Base-by-base conservation (phyloP, 2,329 filamentous ascomycete species). In the Rhynchosporium graminicola region DNA sequence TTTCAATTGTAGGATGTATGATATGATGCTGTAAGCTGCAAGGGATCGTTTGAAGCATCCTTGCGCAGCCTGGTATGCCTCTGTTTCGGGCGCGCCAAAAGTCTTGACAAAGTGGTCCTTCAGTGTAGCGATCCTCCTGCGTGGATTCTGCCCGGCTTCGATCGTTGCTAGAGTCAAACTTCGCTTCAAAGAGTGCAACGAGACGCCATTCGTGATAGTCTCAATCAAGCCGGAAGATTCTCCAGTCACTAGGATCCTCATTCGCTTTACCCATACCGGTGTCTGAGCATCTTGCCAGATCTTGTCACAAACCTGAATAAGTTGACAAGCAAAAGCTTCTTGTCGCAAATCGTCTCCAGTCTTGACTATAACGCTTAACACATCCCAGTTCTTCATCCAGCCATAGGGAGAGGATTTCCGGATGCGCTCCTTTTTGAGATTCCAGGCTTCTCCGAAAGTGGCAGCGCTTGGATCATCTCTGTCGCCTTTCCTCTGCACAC, bases 341-440 rank as follows among this genome's bases (percentile, higher is more conserved):
- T 95, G 91, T 57, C 91, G 83, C 65, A 95, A 78, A 76, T 95
- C 90, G 2, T 89, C 89, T 2, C 91, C 90, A 10, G 91, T 95
- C 79, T 95, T 95, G 70, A 95, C 88, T 72, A 95, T 95, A 63
- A 95, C 90, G 72, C 89, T 93, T 65, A 95, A 82, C 29, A 95
- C 81, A 71, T 95, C 91, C 91, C 91, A 95, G 72, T 92, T 94
- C 77, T 91, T 91, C 87, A 92, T 91, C 86, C 89, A 92, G 9
- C 91, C 91, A 72, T 93, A 95, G 0, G 91, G 91, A 0, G 90
- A 94, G 1, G 90, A 90, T 70, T 90, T 89, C 65, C 91, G 84
- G 73, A 95, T 92, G 26, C 91, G 88, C 75, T 94, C 91, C 71
- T 89, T 91, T 76, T 95, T 95, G 60, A 87, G 83, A 69, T 89